phyloP scores from a whole-genome alignment of 2,329 filamentous ascomycete genomes.

The Verticillium nonalfalfae region DNA sequence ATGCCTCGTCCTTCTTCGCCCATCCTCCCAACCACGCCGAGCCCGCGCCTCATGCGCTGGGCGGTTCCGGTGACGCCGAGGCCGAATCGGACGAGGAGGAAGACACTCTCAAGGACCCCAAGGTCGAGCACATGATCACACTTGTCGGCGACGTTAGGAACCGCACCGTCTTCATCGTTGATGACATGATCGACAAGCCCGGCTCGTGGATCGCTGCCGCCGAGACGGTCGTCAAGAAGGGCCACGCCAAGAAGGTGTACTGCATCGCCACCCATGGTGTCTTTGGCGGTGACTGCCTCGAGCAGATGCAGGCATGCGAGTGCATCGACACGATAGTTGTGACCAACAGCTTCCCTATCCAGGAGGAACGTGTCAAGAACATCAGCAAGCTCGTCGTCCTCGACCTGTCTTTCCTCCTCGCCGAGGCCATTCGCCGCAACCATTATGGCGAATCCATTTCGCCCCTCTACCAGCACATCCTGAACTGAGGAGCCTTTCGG shows the following conservation, averaged over 20 bases:
- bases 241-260: conserved; percentile 87
- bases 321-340: conserved; percentile 93
- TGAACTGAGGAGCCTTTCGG: conserved; percentile 33
- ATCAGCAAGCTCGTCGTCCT: conserved; percentile 83
- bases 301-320: conserved; percentile 85
- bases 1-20: conserved; percentile 75
- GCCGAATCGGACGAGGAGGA: conserved; percentile 88
- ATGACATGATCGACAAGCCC: conserved; percentile 98
- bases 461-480: conserved; percentile 61
- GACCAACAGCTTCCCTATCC: conserved; percentile 94
- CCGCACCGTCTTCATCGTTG: conserved; percentile 86
- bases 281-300: conserved; percentile 83
- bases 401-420: conserved; percentile 79
- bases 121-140: conserved; percentile 90
- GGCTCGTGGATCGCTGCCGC: conserved; percentile 96
- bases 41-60: conserved; percentile 63
- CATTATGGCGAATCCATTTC: conserved; percentile 88
- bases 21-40: conserved; percentile 30
- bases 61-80: conserved; percentile 78
- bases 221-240: conserved; percentile 91
- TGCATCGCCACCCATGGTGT: conserved; percentile 96
- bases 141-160: conserved; percentile 92
- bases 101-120: conserved; percentile 72
- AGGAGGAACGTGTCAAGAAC: conserved; percentile 61
- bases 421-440: conserved; percentile 91